Evolutionary conservation across 2,329 filamentous ascomycete genomes (phyloP).

Genomic region (Monilinia fructicola): DNA sequence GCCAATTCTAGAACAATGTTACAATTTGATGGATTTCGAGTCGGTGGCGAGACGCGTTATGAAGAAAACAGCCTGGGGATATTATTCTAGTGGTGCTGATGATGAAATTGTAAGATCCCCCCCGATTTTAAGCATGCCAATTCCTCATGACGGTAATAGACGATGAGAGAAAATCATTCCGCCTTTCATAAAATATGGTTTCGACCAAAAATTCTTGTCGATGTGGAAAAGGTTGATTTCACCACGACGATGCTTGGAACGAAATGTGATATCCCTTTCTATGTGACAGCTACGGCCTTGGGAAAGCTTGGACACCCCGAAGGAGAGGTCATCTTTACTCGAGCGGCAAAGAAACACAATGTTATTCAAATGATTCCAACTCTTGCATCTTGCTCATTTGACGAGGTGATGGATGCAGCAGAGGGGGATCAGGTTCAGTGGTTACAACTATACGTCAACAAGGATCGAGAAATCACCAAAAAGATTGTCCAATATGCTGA

Average conservation of each 20-base stretch:
- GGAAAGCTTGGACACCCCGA: constrained; percentile 93
- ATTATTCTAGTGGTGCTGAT: constrained; percentile 92
- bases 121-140: not conserved
- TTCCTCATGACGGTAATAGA: constrained; percentile 55
- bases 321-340: constrained; percentile 88
- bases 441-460: constrained; percentile 95
- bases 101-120: constrained; percentile 70
- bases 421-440: constrained; percentile 84
- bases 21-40: constrained; percentile 95
- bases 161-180: constrained; percentile 89
- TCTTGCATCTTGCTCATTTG: constrained; percentile 92
- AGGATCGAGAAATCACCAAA: constrained; percentile 86
- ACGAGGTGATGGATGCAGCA: constrained; percentile 89
- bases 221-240: constrained; percentile 85
- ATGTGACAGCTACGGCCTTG: constrained; percentile 92
- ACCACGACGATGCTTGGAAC: constrained; percentile 92
- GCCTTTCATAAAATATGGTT: constrained; percentile 99
- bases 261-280: constrained; percentile 83
- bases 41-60: constrained; percentile 84
- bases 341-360: constrained; percentile 79
- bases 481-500: constrained; percentile 91
- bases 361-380: constrained; percentile 99
- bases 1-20: constrained; percentile 82
- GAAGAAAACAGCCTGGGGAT: constrained; percentile 97
- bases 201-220: constrained; percentile 80